Evolutionary conservation across 2,329 filamentous ascomycete genomes (phyloP).

Genomic region (Diaporthe humulicola): DNA sequence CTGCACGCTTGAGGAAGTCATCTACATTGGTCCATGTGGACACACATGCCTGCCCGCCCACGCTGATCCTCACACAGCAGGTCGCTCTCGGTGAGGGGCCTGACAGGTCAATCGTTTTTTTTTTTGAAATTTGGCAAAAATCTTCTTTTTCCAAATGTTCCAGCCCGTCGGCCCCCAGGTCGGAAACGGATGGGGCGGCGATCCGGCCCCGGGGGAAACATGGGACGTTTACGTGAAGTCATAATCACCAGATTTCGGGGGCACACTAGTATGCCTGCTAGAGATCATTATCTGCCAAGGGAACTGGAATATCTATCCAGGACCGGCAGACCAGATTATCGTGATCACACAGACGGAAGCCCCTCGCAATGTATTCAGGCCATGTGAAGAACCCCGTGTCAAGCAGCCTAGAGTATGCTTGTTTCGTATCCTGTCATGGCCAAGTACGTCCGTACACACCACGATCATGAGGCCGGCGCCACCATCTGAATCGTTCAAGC

Average conservation of each 20-base stretch:
- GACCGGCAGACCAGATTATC: not conserved
- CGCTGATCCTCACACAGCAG: not conserved
- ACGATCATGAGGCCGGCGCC: not conserved
- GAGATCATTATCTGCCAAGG: slow-evolving; percentile 7
- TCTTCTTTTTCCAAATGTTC: slow-evolving; percentile 3
- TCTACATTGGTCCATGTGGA: not conserved
- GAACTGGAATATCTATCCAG: not conserved
- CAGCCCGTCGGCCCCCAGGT: slow-evolving; percentile 7
- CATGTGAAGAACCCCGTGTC: slow-evolving; percentile 2
- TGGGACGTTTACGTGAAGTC: slow-evolving; percentile 18
- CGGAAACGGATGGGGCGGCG: slow-evolving; percentile 28
- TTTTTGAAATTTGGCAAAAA: not conserved
- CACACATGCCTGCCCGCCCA: slow-evolving; percentile 3
- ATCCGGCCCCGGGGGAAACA: slow-evolving; percentile 23
- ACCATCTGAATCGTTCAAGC: slow-evolving; percentile 26
- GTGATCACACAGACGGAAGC: not conserved
- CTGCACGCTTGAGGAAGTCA: not conserved
- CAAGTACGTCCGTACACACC: too few species aligned
- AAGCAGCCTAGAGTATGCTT: slow-evolving; percentile 8
- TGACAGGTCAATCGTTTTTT: slow-evolving; percentile 4
- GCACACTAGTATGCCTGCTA: slow-evolving; percentile 22
- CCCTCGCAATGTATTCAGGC: not conserved
- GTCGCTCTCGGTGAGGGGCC: slow-evolving; percentile 17
- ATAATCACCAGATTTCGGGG: slow-evolving; percentile 29
- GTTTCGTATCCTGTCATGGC: slow-evolving; percentile 28